A percentile compares a stretch with the other conserved stretches of the same genome.
Conservation (phyloP, 495 filamentous ascomycete genomes). For the Sordaria brevicollis region DNA sequence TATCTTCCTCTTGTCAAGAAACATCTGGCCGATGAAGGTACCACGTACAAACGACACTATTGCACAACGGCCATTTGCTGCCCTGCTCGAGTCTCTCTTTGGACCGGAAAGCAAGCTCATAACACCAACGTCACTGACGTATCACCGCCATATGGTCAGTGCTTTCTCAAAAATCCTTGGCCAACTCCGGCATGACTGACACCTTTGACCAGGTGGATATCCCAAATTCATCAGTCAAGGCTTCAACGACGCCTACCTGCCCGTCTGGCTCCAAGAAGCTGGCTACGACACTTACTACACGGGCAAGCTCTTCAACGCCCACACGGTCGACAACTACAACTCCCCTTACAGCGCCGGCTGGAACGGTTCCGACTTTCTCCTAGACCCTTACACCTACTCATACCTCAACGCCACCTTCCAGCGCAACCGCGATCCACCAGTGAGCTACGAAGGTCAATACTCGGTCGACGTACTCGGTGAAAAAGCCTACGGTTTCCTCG, state of each 20-base stretch:
- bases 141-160: slow-evolving; percentile 46
- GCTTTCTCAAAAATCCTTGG: not conserved
- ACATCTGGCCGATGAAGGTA: slow-evolving; percentile 44
- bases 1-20: slow-evolving; percentile 46
- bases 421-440: slow-evolving; percentile 48
- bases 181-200: not conserved
- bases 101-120: slow-evolving; percentile 58
- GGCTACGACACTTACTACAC: slow-evolving; percentile 69
- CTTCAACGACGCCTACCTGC: slow-evolving; percentile 56
- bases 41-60: slow-evolving; percentile 47
- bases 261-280: slow-evolving; percentile 57
- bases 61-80: slow-evolving; percentile 56
- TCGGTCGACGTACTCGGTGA: slow-evolving; percentile 51
- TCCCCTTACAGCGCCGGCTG: slow-evolving; percentile 47
- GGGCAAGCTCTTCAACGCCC: slow-evolving; percentile 62
- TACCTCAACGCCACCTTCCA: slow-evolving; percentile 60
- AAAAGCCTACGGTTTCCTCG: slow-evolving; percentile 54
- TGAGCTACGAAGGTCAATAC: slow-evolving; percentile 48
- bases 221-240: slow-evolving; percentile 59
- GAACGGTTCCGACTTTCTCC: slow-evolving; percentile 52
- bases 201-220: slow-evolving; percentile 44
- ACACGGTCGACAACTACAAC: slow-evolving; percentile 49
- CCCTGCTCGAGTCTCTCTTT: slow-evolving; percentile 51
- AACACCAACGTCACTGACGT: slow-evolving; percentile 72
- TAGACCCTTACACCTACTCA: slow-evolving; percentile 63